Percentiles rank a stretch among this genome's conserved stretches.
Evolutionary conservation across 2,329 filamentous ascomycete species (phyloP).

Genomic region (Penicillium palitans): DNA sequence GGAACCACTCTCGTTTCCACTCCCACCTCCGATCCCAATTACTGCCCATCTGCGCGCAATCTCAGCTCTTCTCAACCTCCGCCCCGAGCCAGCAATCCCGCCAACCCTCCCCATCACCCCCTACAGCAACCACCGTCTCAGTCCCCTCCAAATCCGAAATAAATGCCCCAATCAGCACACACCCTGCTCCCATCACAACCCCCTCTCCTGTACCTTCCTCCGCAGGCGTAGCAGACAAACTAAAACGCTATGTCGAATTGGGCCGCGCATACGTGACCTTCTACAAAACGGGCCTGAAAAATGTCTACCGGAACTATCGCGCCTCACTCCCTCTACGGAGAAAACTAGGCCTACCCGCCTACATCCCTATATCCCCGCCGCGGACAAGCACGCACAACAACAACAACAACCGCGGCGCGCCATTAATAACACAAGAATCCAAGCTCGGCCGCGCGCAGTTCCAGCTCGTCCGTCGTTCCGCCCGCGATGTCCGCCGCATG

Average conservation of each 20-base stretch:
- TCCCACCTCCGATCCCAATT: not conserved
- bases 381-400: conserved; percentile 11
- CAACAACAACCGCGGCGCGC: conserved; percentile 10
- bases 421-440: conserved; percentile 6
- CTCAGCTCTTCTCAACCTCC: conserved; percentile 22
- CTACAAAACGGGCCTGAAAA: conserved; percentile 82
- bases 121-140: conserved; percentile 8
- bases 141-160: conserved; percentile 39
- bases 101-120: conserved; percentile 12
- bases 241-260: conserved; percentile 44
- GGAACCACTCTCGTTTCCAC: not conserved
- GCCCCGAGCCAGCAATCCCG: conserved; percentile 12
- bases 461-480: conserved; percentile 67
- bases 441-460: conserved; percentile 64
- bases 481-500: conserved; percentile 72
- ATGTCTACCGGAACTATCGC: conserved; percentile 67
- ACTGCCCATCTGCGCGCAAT: not conserved
- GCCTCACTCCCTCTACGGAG: conserved; percentile 35
- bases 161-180: conserved; percentile 73
- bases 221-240: conserved; percentile 42
- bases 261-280: conserved; percentile 79
- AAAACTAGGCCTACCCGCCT: conserved; percentile 31
- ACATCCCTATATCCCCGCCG: conserved; percentile 38
- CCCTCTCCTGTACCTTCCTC: conserved; percentile 54
- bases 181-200: conserved; percentile 67